Base-by-base conservation (phyloP, 331 rosid species). In the Acacia concinna region DNA sequence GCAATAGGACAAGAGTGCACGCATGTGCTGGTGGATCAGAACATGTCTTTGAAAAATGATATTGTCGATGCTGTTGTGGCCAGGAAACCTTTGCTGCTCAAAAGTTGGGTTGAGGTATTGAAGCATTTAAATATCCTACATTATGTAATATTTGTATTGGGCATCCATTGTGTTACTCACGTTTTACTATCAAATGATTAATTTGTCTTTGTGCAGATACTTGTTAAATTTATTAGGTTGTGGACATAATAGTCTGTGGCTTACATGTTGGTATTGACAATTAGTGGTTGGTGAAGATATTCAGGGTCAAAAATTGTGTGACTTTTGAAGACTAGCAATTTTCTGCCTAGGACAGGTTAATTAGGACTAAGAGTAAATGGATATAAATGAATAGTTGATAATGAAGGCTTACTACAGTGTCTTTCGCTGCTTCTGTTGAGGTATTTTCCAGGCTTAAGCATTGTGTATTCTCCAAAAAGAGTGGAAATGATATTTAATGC, bases 61-160 rank as follows among this genome's bases (percentile, higher is more conserved):
- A 80, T 94, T 43, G 47, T 92, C 67, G 89, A 88, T 79, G 98
- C 91, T 66, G 84, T 92, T 82, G 81, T 87, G 59, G 91, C 93
- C 0, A 90, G 88, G 87, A 92, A 88, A 82, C 79, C 81, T 63
- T 81, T 89, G 77, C 89, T 94, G 70, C 87, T 86, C 72, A 79
- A 84, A 60, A 88, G 86, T 75, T 94, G 98, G 98, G 88, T 92
- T 78, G 89, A 88, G 97, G 98, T 94, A 86, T 68, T 49, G 38
- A 79, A 80, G 68, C 78, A 72, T 72, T 60, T 85, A 44, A 52
- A 62, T 77, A 71, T 73, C 66, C 35, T 64, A 17, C 69, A 25
- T 87, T 82, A 46, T 71, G 79, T 73, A 44, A 85, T 81, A 40
- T 73, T 81, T 67, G 46, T 52, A 28, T 28, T 66, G 74, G 46